Percentiles rank a stretch among this genome's conserved stretches.
Conservation (phyloP, 2,329 filamentous ascomycete genomes). For the Stachybotrys elegans region DNA sequence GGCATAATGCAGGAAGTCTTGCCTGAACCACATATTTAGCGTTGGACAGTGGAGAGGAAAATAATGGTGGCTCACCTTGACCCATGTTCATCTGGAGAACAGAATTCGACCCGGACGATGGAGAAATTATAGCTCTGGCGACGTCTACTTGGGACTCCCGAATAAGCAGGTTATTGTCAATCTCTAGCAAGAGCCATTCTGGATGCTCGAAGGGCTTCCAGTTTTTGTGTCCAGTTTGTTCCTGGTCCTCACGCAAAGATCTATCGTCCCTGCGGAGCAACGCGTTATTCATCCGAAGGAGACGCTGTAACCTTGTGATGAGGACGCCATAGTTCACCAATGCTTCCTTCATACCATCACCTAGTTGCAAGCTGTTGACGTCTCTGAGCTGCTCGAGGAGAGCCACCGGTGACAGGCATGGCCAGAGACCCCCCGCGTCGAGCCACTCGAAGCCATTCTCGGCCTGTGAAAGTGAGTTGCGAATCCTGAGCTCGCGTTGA, state of each 20-base stretch:
- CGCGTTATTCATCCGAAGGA: slow-evolving; percentile 34
- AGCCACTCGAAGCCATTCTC: slow-evolving; percentile 30
- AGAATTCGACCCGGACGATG: slow-evolving; percentile 45
- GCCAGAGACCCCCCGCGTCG: slow-evolving; percentile 35
- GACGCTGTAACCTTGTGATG: slow-evolving; percentile 39
- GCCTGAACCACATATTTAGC: slow-evolving; percentile 24
- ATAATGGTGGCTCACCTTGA: slow-evolving; percentile 32
- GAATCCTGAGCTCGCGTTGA: background rate
- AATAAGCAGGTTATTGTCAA: slow-evolving; percentile 59
- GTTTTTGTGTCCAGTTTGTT: slow-evolving; percentile 47
- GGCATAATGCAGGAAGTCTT: slow-evolving; percentile 56
- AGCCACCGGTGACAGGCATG: slow-evolving; percentile 33
- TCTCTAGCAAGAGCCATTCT: slow-evolving; percentile 63
- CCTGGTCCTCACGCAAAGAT: slow-evolving; percentile 34
- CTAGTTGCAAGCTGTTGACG: slow-evolving; percentile 18
- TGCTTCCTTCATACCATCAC: slow-evolving; percentile 27
- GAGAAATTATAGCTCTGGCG: slow-evolving; percentile 52
- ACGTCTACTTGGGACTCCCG: slow-evolving; percentile 57
- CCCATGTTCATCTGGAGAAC: slow-evolving; percentile 65
- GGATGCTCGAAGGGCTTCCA: slow-evolving; percentile 47
- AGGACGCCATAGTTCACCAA: slow-evolving; percentile 38
- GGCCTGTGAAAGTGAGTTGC: background rate
- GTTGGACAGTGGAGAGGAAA: background rate
- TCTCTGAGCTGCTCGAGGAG: slow-evolving; percentile 42
- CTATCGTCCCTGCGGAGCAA: slow-evolving; percentile 14